phyloP scores from a whole-genome alignment of 352 stramenopile species.

The Phytophthora sojae region DNA sequence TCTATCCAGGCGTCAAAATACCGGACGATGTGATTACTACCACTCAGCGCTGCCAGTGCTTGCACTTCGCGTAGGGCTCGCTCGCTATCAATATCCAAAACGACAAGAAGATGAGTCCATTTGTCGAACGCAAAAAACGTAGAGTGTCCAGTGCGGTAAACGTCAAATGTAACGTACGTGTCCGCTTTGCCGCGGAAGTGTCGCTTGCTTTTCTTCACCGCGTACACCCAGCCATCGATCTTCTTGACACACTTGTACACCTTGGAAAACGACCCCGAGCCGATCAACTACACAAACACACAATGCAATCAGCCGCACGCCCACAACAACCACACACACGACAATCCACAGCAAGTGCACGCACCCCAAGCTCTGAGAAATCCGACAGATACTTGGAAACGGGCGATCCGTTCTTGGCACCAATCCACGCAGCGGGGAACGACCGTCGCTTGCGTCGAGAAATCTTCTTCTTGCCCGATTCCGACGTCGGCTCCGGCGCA shows the following conservation, averaged over 20 bases:
- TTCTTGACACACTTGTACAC: constrained; percentile 90
- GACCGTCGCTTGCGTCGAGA: constrained; percentile 72
- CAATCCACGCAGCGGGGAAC: constrained; percentile 59
- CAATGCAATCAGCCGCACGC: constrained; percentile 1
- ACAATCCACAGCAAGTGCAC: constrained; percentile 9
- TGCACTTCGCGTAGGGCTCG: constrained; percentile 85
- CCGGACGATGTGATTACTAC: constrained; percentile 80
- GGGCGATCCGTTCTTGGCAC: constrained; percentile 37
- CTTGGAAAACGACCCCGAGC: constrained; percentile 88
- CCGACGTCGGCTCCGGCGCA: constrained; percentile 56
- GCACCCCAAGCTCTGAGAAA: constrained; percentile 79
- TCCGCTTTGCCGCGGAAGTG: constrained; percentile 84
- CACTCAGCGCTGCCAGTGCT: constrained; percentile 78
- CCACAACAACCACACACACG: neutral
- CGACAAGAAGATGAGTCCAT: neutral
- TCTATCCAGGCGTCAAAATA: constrained; percentile 92
- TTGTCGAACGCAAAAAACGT: constrained; percentile 2
- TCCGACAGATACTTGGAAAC: constrained; percentile 83
- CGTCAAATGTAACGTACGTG: constrained; percentile 58
- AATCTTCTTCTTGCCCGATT: constrained; percentile 66
- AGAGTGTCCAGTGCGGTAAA: neutral
- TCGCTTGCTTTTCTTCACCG: constrained; percentile 90
- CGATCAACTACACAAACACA: constrained; percentile 57
- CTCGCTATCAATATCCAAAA: constrained; percentile 45
- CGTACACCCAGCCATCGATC: constrained; percentile 88